Conservation (phyloP, 1,139 yeast species). For the Diutina pseudorugosa region DNA sequence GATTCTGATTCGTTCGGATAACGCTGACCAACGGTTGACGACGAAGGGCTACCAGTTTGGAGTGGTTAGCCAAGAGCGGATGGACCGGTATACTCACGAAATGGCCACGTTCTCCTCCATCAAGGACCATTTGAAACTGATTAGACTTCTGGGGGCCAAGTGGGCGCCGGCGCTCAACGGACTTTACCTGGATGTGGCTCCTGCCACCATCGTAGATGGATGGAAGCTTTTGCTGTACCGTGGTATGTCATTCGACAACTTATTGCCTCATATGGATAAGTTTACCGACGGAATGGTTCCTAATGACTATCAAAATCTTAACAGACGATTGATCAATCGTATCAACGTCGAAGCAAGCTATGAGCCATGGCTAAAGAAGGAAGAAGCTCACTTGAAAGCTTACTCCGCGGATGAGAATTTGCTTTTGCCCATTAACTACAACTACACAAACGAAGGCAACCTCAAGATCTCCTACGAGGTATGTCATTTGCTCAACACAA, state of each 20-base stretch:
- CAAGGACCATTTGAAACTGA: slow-evolving; percentile 29
- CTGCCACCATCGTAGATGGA: slow-evolving; percentile 26
- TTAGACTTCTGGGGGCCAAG: slow-evolving; percentile 38
- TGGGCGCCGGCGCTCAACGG: slow-evolving; percentile 42
- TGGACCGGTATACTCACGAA: slow-evolving; percentile 36
- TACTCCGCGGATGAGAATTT: slow-evolving; percentile 75
- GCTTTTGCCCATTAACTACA: slow-evolving; percentile 50
- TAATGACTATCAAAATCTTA: slow-evolving; percentile 17
- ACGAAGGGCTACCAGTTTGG: slow-evolving; percentile 56
- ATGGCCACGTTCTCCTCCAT: slow-evolving; percentile 31
- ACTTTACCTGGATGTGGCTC: background rate
- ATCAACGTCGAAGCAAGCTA: slow-evolving; percentile 74
- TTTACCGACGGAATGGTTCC: slow-evolving; percentile 12
- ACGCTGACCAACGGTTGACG: slow-evolving; percentile 82
- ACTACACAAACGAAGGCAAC: slow-evolving; percentile 42
- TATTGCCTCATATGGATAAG: slow-evolving; percentile 20
- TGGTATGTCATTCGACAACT: slow-evolving; percentile 18
- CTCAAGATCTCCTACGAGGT: slow-evolving; percentile 62
- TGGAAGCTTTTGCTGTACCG: slow-evolving; percentile 34
- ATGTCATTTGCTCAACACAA: slow-evolving; percentile 51
- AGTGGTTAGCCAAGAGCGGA: slow-evolving; percentile 52
- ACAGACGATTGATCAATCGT: slow-evolving; percentile 44
- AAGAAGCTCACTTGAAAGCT: slow-evolving; percentile 57
- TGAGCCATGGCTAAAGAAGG: slow-evolving; percentile 69
- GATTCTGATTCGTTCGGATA: slow-evolving; percentile 81